A percentile compares a stretch with the other conserved stretches of the same genome.
Evolutionary conservation across 2,329 filamentous ascomycete genomes (phyloP).

Genomic region (Septoria petroselini): DNA sequence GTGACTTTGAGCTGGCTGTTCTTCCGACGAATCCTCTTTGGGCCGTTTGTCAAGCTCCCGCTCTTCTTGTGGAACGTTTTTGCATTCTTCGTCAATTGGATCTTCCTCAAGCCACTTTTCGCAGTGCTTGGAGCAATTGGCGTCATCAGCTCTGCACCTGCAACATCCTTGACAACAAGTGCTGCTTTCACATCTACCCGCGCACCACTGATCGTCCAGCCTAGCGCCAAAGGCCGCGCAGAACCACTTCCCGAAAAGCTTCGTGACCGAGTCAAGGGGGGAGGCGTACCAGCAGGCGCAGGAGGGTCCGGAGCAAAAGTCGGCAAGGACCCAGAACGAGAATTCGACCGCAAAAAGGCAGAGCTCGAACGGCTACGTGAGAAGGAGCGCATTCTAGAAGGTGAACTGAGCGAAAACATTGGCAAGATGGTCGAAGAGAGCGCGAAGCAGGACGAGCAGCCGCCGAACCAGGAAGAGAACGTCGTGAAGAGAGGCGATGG

Average conservation of each 20-base stretch:
- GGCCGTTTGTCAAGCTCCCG: constrained; percentile 81
- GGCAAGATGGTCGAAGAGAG: constrained; percentile 45
- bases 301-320: constrained; percentile 47
- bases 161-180: constrained; percentile 10
- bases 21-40: constrained; percentile 80
- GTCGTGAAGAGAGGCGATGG: constrained; percentile 44
- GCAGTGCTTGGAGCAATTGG: constrained; percentile 56
- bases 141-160: constrained; percentile 37
- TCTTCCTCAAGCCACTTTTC: constrained; percentile 37
- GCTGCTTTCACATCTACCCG: constrained; percentile 33
- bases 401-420: constrained; percentile 41
- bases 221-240: constrained; percentile 42
- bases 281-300: constrained; percentile 49
- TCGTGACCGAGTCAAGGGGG: constrained; percentile 15
- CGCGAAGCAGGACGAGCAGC: constrained; percentile 24
- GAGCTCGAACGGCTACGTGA: not conserved
- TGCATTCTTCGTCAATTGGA: constrained; percentile 32
- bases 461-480: constrained; percentile 25
- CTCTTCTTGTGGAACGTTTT: constrained; percentile 29
- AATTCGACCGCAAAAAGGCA: not conserved
- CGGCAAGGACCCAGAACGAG: constrained; percentile 18
- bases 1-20: constrained; percentile 79
- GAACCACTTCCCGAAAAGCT: constrained; percentile 34
- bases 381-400: constrained; percentile 31
- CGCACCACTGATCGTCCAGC: constrained; percentile 44